Conservation (phyloP, 805 yeast genomes). For the Blastobotrys parvus region DNA sequence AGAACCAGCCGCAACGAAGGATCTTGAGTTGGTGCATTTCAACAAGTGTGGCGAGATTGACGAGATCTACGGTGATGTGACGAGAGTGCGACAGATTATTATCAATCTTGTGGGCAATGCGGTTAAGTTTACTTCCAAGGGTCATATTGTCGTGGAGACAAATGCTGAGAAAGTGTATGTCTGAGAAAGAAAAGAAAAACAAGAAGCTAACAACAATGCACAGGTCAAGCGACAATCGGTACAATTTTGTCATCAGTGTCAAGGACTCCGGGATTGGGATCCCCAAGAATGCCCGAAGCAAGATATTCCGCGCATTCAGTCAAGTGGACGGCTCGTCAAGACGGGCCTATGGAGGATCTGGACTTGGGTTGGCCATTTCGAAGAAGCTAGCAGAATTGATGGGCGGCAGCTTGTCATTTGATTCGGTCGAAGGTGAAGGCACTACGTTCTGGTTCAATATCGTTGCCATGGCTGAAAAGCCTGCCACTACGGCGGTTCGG, state of each 20-base stretch:
- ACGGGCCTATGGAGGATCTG: conserved; percentile 46
- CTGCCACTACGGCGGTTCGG: conserved; percentile 17
- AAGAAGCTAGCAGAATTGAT: conserved; percentile 40
- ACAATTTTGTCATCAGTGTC: conserved; percentile 34
- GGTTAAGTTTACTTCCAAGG: conserved; percentile 40
- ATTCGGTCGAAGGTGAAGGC: conserved; percentile 40
- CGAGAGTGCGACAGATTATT: conserved; percentile 42
- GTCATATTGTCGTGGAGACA: conserved; percentile 34
- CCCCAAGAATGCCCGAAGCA: conserved; percentile 35
- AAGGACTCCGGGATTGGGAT: conserved; percentile 50
- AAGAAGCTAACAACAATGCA: too few species aligned
- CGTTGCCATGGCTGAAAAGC: conserved; percentile 25
- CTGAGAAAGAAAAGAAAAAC: too few species aligned
- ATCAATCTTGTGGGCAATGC: conserved; percentile 48
- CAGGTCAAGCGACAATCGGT: conserved; percentile 31
- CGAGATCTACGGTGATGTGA: conserved; percentile 39
- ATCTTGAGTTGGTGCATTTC: conserved; percentile 38
- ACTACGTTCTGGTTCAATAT: conserved; percentile 37
- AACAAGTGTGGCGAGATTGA: conserved; percentile 35
- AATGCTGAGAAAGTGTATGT: conserved; percentile 23
- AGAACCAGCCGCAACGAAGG: conserved; percentile 38
- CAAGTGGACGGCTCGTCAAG: conserved; percentile 50
- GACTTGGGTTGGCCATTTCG: conserved; percentile 42
- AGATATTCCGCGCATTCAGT: conserved; percentile 44
- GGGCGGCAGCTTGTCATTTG: conserved; percentile 41